A percentile compares a stretch with the other conserved stretches of the same genome.
Conservation (phyloP, 306 rosid species). For the Ormosia semicastrata region DNA sequence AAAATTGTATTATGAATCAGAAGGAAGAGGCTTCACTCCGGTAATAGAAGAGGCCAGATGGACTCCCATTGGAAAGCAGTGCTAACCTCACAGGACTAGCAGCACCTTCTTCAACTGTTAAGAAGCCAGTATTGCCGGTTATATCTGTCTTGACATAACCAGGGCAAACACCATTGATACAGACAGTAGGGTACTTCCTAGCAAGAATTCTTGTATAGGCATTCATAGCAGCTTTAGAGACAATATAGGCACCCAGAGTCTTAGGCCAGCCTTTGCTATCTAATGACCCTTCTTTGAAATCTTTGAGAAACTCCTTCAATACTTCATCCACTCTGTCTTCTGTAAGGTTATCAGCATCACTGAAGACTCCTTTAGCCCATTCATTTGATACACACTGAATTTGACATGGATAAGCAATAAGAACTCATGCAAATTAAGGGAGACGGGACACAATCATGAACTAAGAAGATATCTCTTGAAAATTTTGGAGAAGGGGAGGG, state of each 20-base stretch:
- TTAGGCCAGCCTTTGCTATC: conserved; percentile 21
- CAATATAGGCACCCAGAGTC: neutral
- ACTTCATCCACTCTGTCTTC: conserved; percentile 26
- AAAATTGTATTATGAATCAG: neutral
- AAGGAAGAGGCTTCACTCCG: neutral
- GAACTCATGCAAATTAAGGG: neutral
- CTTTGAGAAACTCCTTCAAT: conserved; percentile 18
- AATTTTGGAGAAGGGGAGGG: neutral
- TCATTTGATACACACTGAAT: neutral
- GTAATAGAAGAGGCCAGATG: conserved; percentile 24
- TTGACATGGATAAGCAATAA: neutral
- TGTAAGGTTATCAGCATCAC: conserved; percentile 12
- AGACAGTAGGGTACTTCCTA: conserved; percentile 15
- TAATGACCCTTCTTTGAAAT: conserved; percentile 15
- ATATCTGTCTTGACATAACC: conserved; percentile 42
- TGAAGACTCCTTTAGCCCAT: conserved; percentile 24
- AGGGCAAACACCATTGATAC: conserved; percentile 39
- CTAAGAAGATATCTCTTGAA: neutral
- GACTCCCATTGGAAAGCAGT: neutral
- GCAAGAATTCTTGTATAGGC: conserved; percentile 42
- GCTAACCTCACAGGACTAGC: conserved; percentile 25
- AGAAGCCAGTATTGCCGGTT: conserved; percentile 6
- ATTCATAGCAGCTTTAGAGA: conserved; percentile 31
- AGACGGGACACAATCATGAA: neutral
- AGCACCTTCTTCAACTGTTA: conserved; percentile 35